Evolutionary conservation across 805 yeast species (phyloP), one percentile per base, ranked within the genome.

Genomic region (Saturnispora zaruensis): DNA sequence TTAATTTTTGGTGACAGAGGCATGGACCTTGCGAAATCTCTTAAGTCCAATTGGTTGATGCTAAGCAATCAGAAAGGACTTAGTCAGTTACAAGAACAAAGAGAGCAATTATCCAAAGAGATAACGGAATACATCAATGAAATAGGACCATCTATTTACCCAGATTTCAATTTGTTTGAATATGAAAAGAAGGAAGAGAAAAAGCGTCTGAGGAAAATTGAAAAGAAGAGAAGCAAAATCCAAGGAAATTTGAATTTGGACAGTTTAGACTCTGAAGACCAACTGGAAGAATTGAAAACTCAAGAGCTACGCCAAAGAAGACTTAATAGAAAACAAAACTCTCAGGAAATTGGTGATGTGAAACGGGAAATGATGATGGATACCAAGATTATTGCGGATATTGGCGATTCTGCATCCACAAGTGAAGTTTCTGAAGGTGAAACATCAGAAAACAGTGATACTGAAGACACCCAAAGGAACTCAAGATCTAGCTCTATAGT

Each of bases 1-100:
- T 74, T 93, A 57, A 74, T 87, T 25, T 80, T 88, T 51, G 98
- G 99, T 48, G 99, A 93, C 62, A 84, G 82, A 52, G 99, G 99
- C 33, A 76, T 87, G 81, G 98, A 91, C 63, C 74, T 86, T 44
- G 76, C 84, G 64, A 88, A 88, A 62, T 82, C 95, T 3, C 69
- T 91, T 50, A 76, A 89, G 56, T 96, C 98, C 1, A 68, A 91
- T 41, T 84, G 84, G 66, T 64, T 84, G 25, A 78, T 86, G 3
- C 64, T 85, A 18, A 76, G 76, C 9, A 73, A 79, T 23, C 83
- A 84, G 38, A 67, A 75, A 18, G 76, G 81, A 1, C 69, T 84
- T 45, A 63, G 65, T 41, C 76, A 81, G 51, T 70, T 93, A 56
- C 81, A 86, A 58, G 66, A 70, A 25, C 73, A 78, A 46, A 74